Evolutionary conservation across 2,329 filamentous ascomycete genomes (phyloP).

Genomic region (Colletotrichum karsti): DNA sequence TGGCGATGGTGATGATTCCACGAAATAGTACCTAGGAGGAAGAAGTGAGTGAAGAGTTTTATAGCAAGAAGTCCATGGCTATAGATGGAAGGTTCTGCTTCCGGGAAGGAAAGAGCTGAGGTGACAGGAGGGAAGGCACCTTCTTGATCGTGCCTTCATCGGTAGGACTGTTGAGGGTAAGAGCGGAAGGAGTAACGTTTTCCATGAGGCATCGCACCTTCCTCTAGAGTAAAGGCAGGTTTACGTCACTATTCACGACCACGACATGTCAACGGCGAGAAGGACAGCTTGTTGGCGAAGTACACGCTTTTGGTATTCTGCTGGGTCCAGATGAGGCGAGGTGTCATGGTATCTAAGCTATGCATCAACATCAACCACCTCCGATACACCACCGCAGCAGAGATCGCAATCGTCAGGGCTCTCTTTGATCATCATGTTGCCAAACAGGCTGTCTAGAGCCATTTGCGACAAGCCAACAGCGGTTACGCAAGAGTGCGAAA

Average conservation of each 20-base stretch:
- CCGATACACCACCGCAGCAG: constrained; percentile 10
- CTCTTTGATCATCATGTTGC: constrained; percentile 67
- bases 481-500: constrained; percentile 47
- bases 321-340: constrained; percentile 1
- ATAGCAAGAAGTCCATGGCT: not conserved
- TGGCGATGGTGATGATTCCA: not conserved
- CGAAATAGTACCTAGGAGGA: not conserved
- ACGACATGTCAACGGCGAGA: not conserved
- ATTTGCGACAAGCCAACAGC: constrained; percentile 36
- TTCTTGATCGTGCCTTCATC: not conserved
- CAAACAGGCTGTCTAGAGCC: constrained; percentile 46
- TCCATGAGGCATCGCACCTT: not conserved
- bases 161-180: too few relatives aligned
- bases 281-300: not conserved
- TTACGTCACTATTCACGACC: too few relatives aligned
- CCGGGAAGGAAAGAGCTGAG: not conserved
- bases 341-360: not conserved
- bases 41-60: not conserved
- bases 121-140: not conserved
- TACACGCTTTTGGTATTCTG: not conserved
- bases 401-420: constrained; percentile 57
- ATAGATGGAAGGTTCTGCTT: not conserved
- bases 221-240: not conserved
- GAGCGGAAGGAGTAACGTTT: too few relatives aligned
- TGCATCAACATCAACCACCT: not conserved